Evolutionary conservation across 306 rosid genomes (phyloP), one percentile per base, ranked within the genome.

Genomic region (Dalbergia oliveri): DNA sequence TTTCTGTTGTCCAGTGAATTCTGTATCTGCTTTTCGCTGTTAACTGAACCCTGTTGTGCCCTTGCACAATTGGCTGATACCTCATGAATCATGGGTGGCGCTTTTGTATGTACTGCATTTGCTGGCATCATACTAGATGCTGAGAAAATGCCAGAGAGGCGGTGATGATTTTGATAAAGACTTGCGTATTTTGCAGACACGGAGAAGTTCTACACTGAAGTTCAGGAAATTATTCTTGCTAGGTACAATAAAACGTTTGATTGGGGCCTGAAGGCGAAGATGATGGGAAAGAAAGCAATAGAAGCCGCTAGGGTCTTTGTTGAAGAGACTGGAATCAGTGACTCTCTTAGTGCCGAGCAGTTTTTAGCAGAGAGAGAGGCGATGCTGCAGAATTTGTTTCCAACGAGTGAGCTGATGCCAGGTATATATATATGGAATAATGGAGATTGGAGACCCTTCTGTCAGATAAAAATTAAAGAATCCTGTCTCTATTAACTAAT

Each of bases 211-310:
- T 95, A 93, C 77, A 89, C 97, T 37, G 88, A 91, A 88, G 98
- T 93, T 69, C 96, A 91, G 85, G 96, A 90, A 76, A 82, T 80
- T 77, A 90, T 93, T 54, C 97, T 95, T 34, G 87, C 93, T 45
- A 89, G 99, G 76, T 95, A 78, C 58, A 88, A 91, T 64, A 91
- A 91, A 81, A 88, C 96, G 50, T 93, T 95, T 85, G 99, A 95
- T 79, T 95, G 97, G 99, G 60, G 87, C 54, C 88, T 95, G 4
- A 95, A 93, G 86, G 90, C 99, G 23, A 93, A 89, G 77, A 93
- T 95, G 96, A 90, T 93, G 98, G 99, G 99, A 71, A 91, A 33
- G 88, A 91, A 93, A 90, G 97, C 98, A 77, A 91, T 87, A 21
- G 97, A 95, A 85, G 87, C 99, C 67, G 96, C 99, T 65, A 84